These are phyloP conservation scores for Lasiodiplodia theobromae DNA, from an alignment of 2,329 filamentous ascomycete genomes.

Conservation along the genomic window DNA sequence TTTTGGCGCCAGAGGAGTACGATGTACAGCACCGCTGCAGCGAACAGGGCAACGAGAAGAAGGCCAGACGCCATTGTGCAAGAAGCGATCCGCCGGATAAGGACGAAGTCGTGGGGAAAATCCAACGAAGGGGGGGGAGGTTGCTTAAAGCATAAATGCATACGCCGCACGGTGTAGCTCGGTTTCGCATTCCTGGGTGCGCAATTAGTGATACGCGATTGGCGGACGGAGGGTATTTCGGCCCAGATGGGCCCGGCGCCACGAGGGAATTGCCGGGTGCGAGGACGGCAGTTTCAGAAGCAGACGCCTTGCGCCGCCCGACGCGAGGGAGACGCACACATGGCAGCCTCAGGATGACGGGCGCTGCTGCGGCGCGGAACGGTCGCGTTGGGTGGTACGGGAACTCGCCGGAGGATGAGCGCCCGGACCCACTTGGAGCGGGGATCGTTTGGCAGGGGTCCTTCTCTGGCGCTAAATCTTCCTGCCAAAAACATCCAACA, in stretches of 20 bases:
- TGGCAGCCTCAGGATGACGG: neutral
- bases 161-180: constrained; percentile 14
- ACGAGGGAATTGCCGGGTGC: neutral
- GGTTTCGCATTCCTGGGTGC: constrained; percentile 10
- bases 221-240: neutral
- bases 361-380: neutral
- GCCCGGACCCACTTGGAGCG: neutral
- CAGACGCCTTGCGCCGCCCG: neutral
- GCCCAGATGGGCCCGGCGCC: neutral
- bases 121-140: neutral
- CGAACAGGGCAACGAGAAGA: neutral
- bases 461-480: neutral
- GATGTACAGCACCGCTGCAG: neutral
- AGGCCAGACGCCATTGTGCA: neutral
- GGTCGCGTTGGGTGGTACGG: neutral
- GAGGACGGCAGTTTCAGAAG: neutral
- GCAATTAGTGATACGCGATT: neutral
- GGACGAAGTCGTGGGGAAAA: neutral
- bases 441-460: neutral
- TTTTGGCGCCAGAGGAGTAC: neutral
- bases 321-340: neutral
- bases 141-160: neutral
- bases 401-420: neutral
- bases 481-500: neutral
- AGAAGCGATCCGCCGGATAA: neutral